These are phyloP conservation scores for Pseudogymnoascus sp. DNA, from an alignment of 2,329 filamentous ascomycete genomes.

Conservation along the genomic window DNA sequence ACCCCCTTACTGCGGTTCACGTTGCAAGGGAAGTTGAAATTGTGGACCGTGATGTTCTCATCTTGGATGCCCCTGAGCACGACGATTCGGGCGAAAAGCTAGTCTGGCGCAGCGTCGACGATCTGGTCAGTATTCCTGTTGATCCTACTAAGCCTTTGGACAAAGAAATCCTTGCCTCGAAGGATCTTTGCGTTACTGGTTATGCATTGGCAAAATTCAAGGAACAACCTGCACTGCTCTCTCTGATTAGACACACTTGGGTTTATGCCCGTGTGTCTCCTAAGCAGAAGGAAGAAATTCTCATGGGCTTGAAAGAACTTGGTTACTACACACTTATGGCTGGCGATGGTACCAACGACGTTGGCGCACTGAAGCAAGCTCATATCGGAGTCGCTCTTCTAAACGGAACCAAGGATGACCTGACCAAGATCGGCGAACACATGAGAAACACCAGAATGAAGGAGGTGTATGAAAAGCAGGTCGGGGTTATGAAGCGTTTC, in stretches of 20 bases:
- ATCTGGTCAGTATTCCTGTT: conserved; percentile 76
- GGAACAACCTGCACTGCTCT: conserved; percentile 64
- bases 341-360: conserved; percentile 96
- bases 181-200: conserved; percentile 92
- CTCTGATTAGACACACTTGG: conserved; percentile 83
- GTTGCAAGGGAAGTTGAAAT: conserved; percentile 95
- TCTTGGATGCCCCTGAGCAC: conserved; percentile 89
- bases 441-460: conserved; percentile 95
- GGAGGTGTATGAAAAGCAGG: conserved; percentile 96
- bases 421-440: conserved; percentile 87
- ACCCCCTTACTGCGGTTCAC: conserved; percentile 90
- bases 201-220: conserved; percentile 88
- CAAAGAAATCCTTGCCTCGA: conserved; percentile 66
- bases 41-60: conserved; percentile 88
- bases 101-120: conserved; percentile 92
- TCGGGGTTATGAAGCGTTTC: conserved; percentile 84
- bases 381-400: conserved; percentile 94
- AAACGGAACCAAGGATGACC: conserved; percentile 86
- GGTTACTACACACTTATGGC: conserved; percentile 99
- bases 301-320: conserved; percentile 91
- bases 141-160: conserved; percentile 77
- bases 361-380: conserved; percentile 93
- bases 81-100: conserved; percentile 71
- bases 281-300: conserved; percentile 97
- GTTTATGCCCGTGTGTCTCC: conserved; percentile 97